A percentile compares a stretch with the other conserved stretches of the same genome.
phyloP scores from a whole-genome alignment of 1,284 basidiomycete species.

The Naganishia albida region DNA sequence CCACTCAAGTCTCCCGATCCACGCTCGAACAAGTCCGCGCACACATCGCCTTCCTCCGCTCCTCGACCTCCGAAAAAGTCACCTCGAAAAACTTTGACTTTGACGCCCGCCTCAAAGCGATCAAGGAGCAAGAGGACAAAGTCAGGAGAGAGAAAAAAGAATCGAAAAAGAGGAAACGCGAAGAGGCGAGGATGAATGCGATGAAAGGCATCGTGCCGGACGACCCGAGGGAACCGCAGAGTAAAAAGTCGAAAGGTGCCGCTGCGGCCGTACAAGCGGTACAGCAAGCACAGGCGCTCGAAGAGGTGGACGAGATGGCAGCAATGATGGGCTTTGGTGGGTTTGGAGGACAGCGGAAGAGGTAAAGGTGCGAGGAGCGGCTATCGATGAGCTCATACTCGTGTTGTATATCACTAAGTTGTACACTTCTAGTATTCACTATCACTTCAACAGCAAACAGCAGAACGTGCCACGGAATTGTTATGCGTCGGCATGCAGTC shows the following conservation, averaged over 20 bases:
- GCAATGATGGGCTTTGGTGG: conserved; percentile 90
- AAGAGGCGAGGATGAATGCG: conserved; percentile 43
- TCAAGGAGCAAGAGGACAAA: conserved; percentile 62
- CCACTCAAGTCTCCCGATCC: conserved; percentile 84
- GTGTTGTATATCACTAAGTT: conserved; percentile 18
- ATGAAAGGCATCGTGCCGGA: conserved; percentile 36
- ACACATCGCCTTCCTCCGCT: conserved; percentile 82
- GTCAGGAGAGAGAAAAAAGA: conserved; percentile 63
- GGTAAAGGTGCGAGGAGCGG: neutral
- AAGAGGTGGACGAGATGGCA: conserved; percentile 62
- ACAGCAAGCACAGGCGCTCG: conserved; percentile 33
- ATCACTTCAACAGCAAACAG: neutral
- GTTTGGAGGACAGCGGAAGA: conserved; percentile 61
- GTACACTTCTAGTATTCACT: neutral
- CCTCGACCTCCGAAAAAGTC: conserved; percentile 76
- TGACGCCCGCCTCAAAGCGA: conserved; percentile 77
- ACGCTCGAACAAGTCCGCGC: conserved; percentile 88
- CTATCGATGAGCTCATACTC: neutral
- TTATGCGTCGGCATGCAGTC: too few species aligned
- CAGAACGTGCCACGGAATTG: too few species aligned
- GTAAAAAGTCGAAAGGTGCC: conserved; percentile 31
- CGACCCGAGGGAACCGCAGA: conserved; percentile 25
- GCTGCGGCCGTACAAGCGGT: conserved; percentile 32
- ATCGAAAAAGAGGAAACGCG: conserved; percentile 54
- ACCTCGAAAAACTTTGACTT: conserved; percentile 89